Base-by-base conservation (phyloP, 129 eudicot genomes). In the Glebionis coronaria region DNA sequence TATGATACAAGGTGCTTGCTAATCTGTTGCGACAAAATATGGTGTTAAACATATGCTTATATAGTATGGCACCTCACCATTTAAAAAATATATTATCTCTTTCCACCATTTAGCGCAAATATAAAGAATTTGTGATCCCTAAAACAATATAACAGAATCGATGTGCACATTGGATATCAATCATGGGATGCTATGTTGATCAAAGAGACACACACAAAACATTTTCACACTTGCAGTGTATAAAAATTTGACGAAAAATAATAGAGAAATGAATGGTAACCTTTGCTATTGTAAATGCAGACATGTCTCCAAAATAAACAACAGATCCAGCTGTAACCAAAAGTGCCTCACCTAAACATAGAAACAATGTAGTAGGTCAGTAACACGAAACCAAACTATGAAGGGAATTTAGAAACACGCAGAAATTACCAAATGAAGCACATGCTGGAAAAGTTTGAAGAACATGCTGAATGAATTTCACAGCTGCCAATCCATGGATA, bases 271-370 rank as follows among this genome's bases (percentile, higher is more conserved):
- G 4, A 55, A 44, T 57, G 14, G 63, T 63, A 67, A 84, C 95
- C 86, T 92, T 86, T 9, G 86, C 50, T 62, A 63, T 62, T 4
- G 95, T 93, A 73, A 61, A 76, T 51, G 84, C 80, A 67, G 84
- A 61, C 88, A 88, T 84, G 82, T 93, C 98, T 19, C 97, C 97
- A 40, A 82, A 83, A 84, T 93, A 93, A 29, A 84, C 74, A 63
- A 85, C 87, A 77, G 86, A 87, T 38, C 98, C 98, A 72, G 81
- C 68, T 66, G 95, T 93, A 60, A 88, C 95, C 82, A 93, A 77
- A 74, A 88, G 95, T 20, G 92, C 88, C 69, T 93, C 98, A 56
- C 98, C 98, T 92, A 74, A 18, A 71, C 29, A 70, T 69, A 71
- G 47, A 56, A 72, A 73, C 38, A 49, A 63, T 4, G 27, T 44